Percentiles rank a stretch among this genome's conserved stretches.
These are phyloP conservation scores for Sugiyamaella japonica DNA, from an alignment of 1,139 yeast species.

Conservation along the genomic window DNA sequence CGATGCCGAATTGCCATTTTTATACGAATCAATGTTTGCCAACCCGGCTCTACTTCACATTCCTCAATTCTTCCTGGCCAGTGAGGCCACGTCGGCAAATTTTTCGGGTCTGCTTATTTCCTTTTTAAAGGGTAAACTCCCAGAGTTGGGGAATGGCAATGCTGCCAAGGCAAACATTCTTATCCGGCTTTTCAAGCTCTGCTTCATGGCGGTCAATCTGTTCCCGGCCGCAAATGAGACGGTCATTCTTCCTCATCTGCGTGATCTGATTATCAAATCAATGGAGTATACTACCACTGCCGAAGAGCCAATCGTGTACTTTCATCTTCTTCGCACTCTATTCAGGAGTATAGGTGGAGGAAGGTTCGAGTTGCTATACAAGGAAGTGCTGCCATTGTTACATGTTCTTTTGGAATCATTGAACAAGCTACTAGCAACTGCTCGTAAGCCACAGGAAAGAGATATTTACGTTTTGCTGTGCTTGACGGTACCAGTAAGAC, in stretches of 20 bases:
- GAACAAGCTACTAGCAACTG: slow-evolving; percentile 77
- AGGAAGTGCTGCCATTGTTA: slow-evolving; percentile 86
- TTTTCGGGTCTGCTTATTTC: slow-evolving; percentile 84
- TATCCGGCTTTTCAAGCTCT: slow-evolving; percentile 81
- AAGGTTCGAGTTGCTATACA: slow-evolving; percentile 84
- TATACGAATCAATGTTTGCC: slow-evolving; percentile 76
- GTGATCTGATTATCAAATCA: slow-evolving; percentile 76
- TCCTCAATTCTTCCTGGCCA: slow-evolving; percentile 91
- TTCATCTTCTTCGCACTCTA: slow-evolving; percentile 80
- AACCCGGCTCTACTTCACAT: slow-evolving; percentile 88
- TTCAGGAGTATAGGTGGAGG: slow-evolving; percentile 97
- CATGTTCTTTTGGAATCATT: slow-evolving; percentile 84
- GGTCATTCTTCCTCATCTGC: slow-evolving; percentile 83
- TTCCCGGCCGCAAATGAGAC: slow-evolving; percentile 87
- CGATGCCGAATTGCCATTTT: slow-evolving; percentile 71
- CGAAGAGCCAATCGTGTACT: slow-evolving; percentile 87
- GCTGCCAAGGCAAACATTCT: slow-evolving; percentile 76
- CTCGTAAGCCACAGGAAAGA: slow-evolving; percentile 85
- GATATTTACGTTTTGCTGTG: slow-evolving; percentile 94
- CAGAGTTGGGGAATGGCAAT: slow-evolving; percentile 79
- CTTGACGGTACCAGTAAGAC: slow-evolving; percentile 89
- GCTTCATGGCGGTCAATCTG: slow-evolving; percentile 93
- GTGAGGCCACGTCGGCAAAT: slow-evolving; percentile 89
- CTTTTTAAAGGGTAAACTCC: slow-evolving; percentile 70
- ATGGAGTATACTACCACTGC: slow-evolving; percentile 82